Evolutionary conservation across 2,329 filamentous ascomycete genomes (phyloP).

Genomic region (Hypomyces perniciosus): DNA sequence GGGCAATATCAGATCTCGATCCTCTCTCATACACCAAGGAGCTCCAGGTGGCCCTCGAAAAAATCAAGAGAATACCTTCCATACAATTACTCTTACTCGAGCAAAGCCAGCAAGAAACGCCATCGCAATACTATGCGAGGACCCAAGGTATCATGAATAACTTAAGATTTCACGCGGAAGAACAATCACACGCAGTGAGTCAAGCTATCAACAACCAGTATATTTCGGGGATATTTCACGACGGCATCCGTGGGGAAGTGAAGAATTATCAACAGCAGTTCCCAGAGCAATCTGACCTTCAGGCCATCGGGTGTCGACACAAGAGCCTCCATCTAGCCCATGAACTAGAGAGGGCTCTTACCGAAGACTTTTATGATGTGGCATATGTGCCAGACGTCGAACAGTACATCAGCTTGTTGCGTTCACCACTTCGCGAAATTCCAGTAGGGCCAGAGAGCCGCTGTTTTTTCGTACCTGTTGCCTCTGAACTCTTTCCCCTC

Average conservation of each 20-base stretch:
- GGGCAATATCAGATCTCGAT: constrained; percentile 36
- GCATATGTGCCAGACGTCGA: constrained; percentile 32
- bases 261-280: constrained; percentile 13
- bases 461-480: constrained; percentile 31
- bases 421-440: constrained; percentile 26
- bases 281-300: constrained; percentile 26
- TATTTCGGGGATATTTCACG: constrained; percentile 45
- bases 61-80: constrained; percentile 45
- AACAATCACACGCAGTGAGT: constrained; percentile 3
- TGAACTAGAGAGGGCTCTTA: constrained; percentile 50
- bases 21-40: constrained; percentile 47
- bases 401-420: constrained; percentile 47
- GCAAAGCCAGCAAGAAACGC: constrained; percentile 48
- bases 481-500: constrained; percentile 25
- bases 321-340: constrained; percentile 49
- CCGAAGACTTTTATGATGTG: constrained; percentile 40
- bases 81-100: constrained; percentile 48
- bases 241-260: constrained; percentile 40
- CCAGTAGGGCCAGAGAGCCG: constrained; percentile 11
- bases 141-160: constrained; percentile 26
- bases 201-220: constrained; percentile 38
- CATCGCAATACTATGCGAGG: constrained; percentile 44
- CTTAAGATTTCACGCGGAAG: constrained; percentile 31
- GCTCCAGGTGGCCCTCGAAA: constrained; percentile 42
- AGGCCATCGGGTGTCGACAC: constrained; percentile 42